These are phyloP conservation scores for Graphiopsis chlorocephala DNA, from an alignment of 2,329 filamentous ascomycete genomes.

Conservation along the genomic window DNA sequence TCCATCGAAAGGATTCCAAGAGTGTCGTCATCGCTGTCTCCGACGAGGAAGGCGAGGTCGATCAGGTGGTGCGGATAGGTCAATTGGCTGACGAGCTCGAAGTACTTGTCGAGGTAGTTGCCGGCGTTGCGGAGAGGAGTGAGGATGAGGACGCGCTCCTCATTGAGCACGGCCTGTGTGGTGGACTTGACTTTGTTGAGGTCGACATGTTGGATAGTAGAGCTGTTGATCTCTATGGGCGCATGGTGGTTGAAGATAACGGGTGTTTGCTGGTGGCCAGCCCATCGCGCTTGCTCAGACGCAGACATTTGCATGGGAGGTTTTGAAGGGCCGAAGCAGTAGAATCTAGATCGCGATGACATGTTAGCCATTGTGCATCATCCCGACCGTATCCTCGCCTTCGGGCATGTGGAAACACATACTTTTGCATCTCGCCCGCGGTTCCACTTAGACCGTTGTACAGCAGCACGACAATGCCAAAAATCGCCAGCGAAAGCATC, in stretches of 20 bases:
- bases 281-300: conserved; percentile 90
- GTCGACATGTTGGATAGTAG: conserved; percentile 74
- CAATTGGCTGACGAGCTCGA: conserved; percentile 84
- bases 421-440: conserved; percentile 90
- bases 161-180: conserved; percentile 70
- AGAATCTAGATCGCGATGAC: conserved; percentile 64
- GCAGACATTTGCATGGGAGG: conserved; percentile 93
- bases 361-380: not conserved
- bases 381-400: too few species aligned
- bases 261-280: conserved; percentile 81
- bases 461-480: conserved; percentile 72
- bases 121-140: conserved; percentile 91
- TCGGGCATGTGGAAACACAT: not conserved
- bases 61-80: conserved; percentile 95
- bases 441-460: conserved; percentile 82
- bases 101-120: conserved; percentile 79
- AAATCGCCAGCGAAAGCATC: conserved; percentile 68
- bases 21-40: conserved; percentile 88
- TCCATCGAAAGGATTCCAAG: conserved; percentile 81
- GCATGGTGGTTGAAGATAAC: conserved; percentile 96
- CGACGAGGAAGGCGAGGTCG: conserved; percentile 90
- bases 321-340: conserved; percentile 93
- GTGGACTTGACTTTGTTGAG: conserved; percentile 84
- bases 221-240: conserved; percentile 78
- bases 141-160: conserved; percentile 85